A percentile compares a stretch with the other conserved stretches of the same genome.
Evolutionary conservation across 2,329 filamentous ascomycete species (phyloP).

Genomic region (Fusarium miscanthi): DNA sequence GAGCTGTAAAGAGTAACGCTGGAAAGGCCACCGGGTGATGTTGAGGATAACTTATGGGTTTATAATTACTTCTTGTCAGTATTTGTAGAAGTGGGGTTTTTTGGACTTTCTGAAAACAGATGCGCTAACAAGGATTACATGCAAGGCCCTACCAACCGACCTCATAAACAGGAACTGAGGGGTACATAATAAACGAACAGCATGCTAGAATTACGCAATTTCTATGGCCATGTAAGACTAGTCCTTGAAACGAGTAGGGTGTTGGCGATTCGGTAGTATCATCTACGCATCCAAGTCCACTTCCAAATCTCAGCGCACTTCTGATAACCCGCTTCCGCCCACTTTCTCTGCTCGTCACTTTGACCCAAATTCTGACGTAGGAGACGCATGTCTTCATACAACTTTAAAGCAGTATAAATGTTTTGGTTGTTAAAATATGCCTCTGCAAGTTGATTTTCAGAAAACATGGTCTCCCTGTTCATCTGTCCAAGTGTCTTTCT

Average conservation of each 20-base stretch:
- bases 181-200: too few species aligned
- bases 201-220: fast-evolving
- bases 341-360: neutral
- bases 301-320: neutral
- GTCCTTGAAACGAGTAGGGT: too few species aligned
- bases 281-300: neutral
- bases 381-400: neutral
- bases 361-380: neutral
- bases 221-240: too few species aligned
- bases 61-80: fast-evolving
- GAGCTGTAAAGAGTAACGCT: fast-evolving
- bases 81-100: neutral
- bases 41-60: fast-evolving
- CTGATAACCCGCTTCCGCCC: neutral
- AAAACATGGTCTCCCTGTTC: fast-evolving
- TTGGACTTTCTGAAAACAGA: neutral
- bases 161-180: neutral
- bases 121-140: neutral
- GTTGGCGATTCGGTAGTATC: too few species aligned
- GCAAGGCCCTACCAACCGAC: neutral
- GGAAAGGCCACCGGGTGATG: neutral
- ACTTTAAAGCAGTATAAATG: fast-evolving
- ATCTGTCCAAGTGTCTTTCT: neutral
- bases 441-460: neutral
- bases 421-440: fast-evolving